Percentiles rank a stretch among this genome's conserved stretches.
These are phyloP conservation scores for Neckera pumila DNA, from an alignment of 225 moss, liverwort and hornwort species.

Conservation along the genomic window DNA sequence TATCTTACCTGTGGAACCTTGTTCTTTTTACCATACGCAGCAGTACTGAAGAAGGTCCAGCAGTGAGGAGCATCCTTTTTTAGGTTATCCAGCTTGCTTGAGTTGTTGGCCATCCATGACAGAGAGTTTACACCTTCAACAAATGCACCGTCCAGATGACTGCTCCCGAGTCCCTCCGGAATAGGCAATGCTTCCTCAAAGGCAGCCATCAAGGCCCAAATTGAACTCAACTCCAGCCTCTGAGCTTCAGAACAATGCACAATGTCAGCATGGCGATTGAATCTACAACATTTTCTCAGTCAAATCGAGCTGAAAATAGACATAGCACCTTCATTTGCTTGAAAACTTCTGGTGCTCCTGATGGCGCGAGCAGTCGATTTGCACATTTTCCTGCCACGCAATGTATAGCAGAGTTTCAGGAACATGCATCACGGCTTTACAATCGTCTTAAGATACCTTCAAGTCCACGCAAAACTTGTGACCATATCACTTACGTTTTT, in stretches of 20 bases:
- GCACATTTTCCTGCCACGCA: slow-evolving; percentile 77
- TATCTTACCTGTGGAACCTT: slow-evolving; percentile 79
- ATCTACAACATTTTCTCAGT: background rate
- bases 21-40: slow-evolving; percentile 73
- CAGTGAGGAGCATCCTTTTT: slow-evolving; percentile 48
- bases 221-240: slow-evolving; percentile 87
- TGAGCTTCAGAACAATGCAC: slow-evolving; percentile 15
- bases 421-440: background rate
- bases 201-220: slow-evolving; percentile 93
- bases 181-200: slow-evolving; percentile 64
- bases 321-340: slow-evolving; percentile 79
- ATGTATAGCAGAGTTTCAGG: background rate
- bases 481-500: background rate
- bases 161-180: slow-evolving; percentile 35
- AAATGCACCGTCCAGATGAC: slow-evolving; percentile 71
- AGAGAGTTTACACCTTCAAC: slow-evolving; percentile 70
- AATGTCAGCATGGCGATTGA: background rate
- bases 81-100: slow-evolving; percentile 42
- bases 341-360: slow-evolving; percentile 62
- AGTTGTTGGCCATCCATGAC: slow-evolving; percentile 95
- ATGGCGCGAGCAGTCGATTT: slow-evolving; percentile 83
- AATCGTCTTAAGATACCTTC: background rate
- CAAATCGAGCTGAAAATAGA: background rate
- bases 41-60: slow-evolving; percentile 97
- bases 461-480: background rate